Evolutionary conservation across 768 basidiomycete genomes (phyloP), one percentile per base, ranked within the genome.

Genomic region (Termitomyces sp.): DNA sequence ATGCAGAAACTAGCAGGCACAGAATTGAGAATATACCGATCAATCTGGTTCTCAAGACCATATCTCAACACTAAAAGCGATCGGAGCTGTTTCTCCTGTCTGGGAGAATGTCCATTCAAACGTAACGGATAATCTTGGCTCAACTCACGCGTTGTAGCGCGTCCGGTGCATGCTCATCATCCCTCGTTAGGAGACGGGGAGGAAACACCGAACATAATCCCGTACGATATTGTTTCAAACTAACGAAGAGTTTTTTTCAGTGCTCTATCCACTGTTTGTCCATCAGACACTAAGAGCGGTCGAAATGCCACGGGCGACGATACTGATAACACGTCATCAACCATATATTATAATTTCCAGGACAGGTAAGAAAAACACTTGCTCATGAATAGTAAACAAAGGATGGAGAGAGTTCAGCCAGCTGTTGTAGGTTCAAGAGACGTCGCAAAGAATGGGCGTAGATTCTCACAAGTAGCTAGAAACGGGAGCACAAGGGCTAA

Each of bases 331-430:
- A 44, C 6, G 21, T 23, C 50, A 48, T 46, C 42, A 27, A 43
- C 9, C 27, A 17, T 17, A 29, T n/a, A n/a, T n/a, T n/a, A 19
- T 9, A 7, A 10, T 19, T 2, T 4, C 23, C n/a, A 45, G 42
- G 10, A 35, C 12, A 37, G 40, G 27, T 17, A 14, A 32, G 37
- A 58, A 31, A 34, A 25, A 21, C 12, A 69, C 80, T 62, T 62
- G 85, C 85, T 82, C 73, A 62, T 86, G 85, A 55, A 87, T 77
- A 23, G 83, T 82, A 62, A 84, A 87, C 19, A 86, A 62, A 27
- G 84, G 85, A 65, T 86, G 84, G 40, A 87, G 69, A 3, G 73
- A 66, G 65, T 86, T 85, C 46, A 86, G 64, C 84, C 84, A 86
- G 71, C 83, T 85, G 56, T 16, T 16, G 12, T 41, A 23, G 27